Conservation (phyloP, 441 rosid species). For the Pelargonium citronellum region DNA sequence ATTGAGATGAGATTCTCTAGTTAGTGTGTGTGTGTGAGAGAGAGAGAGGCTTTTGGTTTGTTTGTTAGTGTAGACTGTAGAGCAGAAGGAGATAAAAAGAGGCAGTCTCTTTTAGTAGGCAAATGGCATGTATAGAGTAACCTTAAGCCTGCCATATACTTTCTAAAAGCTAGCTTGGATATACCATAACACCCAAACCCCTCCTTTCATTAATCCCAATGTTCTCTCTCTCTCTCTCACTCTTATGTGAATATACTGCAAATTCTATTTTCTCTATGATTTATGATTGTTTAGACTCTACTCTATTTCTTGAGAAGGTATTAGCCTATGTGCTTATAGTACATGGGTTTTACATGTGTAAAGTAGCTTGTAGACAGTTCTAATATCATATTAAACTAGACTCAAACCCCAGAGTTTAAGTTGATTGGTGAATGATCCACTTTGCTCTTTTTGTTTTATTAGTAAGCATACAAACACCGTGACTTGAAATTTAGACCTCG, state of each 20-base stretch:
- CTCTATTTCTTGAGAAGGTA: neutral
- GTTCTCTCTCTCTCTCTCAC: slow-evolving; percentile 10
- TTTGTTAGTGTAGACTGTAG: slow-evolving; percentile 8
- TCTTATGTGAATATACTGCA: neutral
- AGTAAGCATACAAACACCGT: too few species aligned
- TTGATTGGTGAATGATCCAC: too few species aligned
- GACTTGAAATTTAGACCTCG: too few species aligned
- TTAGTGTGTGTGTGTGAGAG: neutral
- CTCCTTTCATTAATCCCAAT: slow-evolving; percentile 45
- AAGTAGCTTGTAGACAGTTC: too few species aligned
- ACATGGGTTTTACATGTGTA: too few species aligned
- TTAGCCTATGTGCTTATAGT: too few species aligned
- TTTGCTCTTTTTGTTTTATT: too few species aligned
- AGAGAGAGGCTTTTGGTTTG: neutral
- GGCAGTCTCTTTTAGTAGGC: slow-evolving; percentile 1
- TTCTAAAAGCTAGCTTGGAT: slow-evolving; percentile 8
- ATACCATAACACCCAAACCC: neutral
- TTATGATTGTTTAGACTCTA: neutral
- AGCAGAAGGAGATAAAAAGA: slow-evolving; percentile 13
- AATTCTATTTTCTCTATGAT: neutral
- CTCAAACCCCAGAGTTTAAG: too few species aligned
- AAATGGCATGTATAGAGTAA: slow-evolving; percentile 8
- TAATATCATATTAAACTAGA: too few species aligned
- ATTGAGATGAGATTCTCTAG: slow-evolving; percentile 15
- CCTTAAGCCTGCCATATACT: slow-evolving; percentile 11